A percentile compares a stretch with the other conserved stretches of the same genome.
phyloP scores from a whole-genome alignment of 768 basidiomycete genomes.

The Glaciozyma martinii region DNA sequence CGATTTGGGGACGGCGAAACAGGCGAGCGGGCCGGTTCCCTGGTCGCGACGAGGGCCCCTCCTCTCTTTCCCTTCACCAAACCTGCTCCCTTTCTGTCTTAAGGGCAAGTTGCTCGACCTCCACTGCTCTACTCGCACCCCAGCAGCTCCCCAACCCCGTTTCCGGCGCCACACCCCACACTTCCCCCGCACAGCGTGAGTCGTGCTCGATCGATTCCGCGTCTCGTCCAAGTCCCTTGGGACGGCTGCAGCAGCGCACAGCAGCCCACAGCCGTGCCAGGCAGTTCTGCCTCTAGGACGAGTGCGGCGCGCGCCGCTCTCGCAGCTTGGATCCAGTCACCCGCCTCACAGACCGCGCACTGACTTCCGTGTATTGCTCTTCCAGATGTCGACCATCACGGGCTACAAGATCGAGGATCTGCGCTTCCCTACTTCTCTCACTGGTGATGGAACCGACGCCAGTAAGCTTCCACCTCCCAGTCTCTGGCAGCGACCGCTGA shows the following conservation, averaged over 20 bases:
- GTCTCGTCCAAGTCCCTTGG: neutral
- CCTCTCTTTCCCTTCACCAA: neutral
- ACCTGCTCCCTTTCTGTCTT: neutral
- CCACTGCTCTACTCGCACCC: neutral
- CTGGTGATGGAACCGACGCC: constrained; percentile 28
- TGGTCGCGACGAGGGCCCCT: too few relatives aligned
- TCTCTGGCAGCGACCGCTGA: constrained; percentile 40
- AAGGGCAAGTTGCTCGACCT: too few relatives aligned
- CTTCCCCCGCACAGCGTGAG: neutral
- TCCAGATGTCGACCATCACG: neutral
- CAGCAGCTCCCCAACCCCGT: neutral
- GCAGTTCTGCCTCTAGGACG: too few relatives aligned
- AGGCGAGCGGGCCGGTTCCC: too few relatives aligned
- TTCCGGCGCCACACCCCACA: neutral
- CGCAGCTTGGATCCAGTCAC: too few relatives aligned
- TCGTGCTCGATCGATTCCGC: neutral
- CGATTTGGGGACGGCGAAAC: too few relatives aligned
- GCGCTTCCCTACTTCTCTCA: constrained; percentile 26
- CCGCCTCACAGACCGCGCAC: too few relatives aligned
- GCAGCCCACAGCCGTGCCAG: too few relatives aligned
- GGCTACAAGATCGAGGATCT: constrained; percentile 28
- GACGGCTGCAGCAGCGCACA: too few relatives aligned
- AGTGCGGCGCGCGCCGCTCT: too few relatives aligned
- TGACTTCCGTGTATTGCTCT: neutral
- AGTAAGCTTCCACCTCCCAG: neutral